Evolutionary conservation across 768 basidiomycete genomes (phyloP).

Genomic region (Kwoniella mangroviensis): DNA sequence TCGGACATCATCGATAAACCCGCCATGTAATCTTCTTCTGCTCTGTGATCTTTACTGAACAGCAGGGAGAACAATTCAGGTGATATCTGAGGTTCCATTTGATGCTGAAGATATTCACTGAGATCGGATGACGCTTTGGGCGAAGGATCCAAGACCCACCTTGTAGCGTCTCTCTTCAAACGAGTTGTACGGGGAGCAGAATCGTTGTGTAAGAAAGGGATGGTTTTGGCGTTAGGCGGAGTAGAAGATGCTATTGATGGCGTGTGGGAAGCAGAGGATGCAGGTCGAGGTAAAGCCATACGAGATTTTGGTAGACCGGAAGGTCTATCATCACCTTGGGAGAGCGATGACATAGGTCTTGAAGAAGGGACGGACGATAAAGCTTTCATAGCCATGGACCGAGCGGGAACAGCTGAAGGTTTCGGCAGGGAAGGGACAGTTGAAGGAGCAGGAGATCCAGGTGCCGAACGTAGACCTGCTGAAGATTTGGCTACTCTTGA

Average conservation of each 20-base stretch:
- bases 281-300: slow-evolving; percentile 60
- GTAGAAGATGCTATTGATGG: slow-evolving; percentile 54
- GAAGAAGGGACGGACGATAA: slow-evolving; percentile 38
- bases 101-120: slow-evolving; percentile 78
- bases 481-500: slow-evolving; percentile 24
- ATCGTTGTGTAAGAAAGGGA: slow-evolving; percentile 65
- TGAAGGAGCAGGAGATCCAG: slow-evolving; percentile 45
- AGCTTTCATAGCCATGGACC: slow-evolving; percentile 51
- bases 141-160: slow-evolving; percentile 86
- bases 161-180: slow-evolving; percentile 70
- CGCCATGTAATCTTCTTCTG: slow-evolving; percentile 86
- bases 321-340: slow-evolving; percentile 42
- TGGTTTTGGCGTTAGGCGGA: slow-evolving; percentile 14
- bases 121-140: slow-evolving; percentile 78
- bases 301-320: slow-evolving; percentile 37
- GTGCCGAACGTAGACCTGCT: slow-evolving; percentile 28
- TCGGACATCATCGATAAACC: slow-evolving; percentile 76
- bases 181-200: slow-evolving; percentile 69
- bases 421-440: slow-evolving; percentile 40
- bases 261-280: slow-evolving; percentile 62
- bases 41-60: slow-evolving; percentile 95
- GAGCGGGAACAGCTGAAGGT: slow-evolving; percentile 31
- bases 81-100: slow-evolving; percentile 85
- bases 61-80: slow-evolving; percentile 75
- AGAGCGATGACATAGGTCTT: slow-evolving; percentile 57